Percentiles rank a stretch among this genome's conserved stretches.
These are phyloP conservation scores for Tolypocladium tropicale DNA, from an alignment of 2,329 filamentous ascomycete species.

Conservation along the genomic window DNA sequence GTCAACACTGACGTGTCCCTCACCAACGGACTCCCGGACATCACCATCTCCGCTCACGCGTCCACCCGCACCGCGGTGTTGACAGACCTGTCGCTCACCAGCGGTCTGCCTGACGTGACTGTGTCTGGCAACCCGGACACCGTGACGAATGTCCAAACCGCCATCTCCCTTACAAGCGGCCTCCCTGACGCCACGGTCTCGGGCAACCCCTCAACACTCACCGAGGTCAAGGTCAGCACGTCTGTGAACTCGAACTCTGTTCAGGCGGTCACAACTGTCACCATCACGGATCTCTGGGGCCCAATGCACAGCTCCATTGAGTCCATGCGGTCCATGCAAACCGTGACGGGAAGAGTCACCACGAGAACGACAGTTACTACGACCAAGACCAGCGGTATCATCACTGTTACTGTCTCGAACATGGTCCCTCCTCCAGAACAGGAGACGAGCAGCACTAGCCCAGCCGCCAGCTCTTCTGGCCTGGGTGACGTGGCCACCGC, in stretches of 20 bases:
- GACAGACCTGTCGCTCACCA: constrained; percentile 11
- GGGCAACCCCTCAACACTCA: constrained; percentile 20
- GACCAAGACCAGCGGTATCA: constrained; percentile 15
- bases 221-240: constrained; percentile 13
- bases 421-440: not conserved
- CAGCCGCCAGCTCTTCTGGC: constrained; percentile 7
- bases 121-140: constrained; percentile 18
- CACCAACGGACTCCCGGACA: constrained; percentile 12
- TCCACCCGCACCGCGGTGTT: constrained; percentile 11
- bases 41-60: constrained; percentile 17
- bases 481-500: constrained; percentile 13
- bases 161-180: constrained; percentile 16
- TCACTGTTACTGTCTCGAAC: constrained; percentile 15
- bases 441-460: not conserved
- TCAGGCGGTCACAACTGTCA: constrained; percentile 12
- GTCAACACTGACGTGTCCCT: constrained; percentile 1
- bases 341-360: not conserved
- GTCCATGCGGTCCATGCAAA: not conserved
- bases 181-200: constrained; percentile 22
- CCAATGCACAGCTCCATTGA: not conserved
- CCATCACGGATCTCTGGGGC: constrained; percentile 19
- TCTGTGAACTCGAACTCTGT: constrained; percentile 8
- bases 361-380: constrained; percentile 14
- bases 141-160: constrained; percentile 18
- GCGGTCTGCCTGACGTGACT: constrained; percentile 14